Conservation (phyloP, 345 rosid species). For the Kernera saxatilis region DNA sequence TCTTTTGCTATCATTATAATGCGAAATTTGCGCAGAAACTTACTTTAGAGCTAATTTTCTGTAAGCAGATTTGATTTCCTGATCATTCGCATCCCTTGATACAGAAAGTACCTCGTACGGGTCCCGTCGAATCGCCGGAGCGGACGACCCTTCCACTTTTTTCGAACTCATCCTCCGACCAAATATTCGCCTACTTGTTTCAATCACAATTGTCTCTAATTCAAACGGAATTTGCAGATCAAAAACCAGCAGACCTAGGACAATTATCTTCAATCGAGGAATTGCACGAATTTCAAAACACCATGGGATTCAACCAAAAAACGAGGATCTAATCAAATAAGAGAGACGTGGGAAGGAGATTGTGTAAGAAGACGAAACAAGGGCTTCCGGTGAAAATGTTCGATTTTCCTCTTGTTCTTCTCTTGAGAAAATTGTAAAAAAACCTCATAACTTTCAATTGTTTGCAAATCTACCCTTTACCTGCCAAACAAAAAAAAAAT, state of each 20-base stretch:
- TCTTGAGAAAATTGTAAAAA: not conserved
- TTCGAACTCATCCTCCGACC: constrained; percentile 43
- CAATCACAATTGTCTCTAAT: not conserved
- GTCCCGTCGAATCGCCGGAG: constrained; percentile 64
- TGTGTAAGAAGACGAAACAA: constrained; percentile 3
- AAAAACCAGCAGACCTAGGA: not conserved
- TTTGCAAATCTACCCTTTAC: not conserved
- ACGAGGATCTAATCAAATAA: constrained; percentile 4
- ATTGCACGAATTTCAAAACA: not conserved
- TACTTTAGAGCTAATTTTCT: constrained; percentile 96
- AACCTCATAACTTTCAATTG: not conserved
- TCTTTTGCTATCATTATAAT: not conserved
- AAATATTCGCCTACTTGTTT: not conserved
- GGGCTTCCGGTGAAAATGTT: not conserved
- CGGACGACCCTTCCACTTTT: constrained; percentile 65
- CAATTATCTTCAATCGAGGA: not conserved
- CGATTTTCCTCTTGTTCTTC: not conserved
- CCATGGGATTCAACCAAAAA: not conserved
- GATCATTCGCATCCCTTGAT: constrained; percentile 80
- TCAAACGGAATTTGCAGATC: not conserved
- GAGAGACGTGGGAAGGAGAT: not conserved
- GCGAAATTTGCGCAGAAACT: constrained; percentile 7
- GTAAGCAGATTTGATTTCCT: constrained; percentile 93
- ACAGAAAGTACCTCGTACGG: constrained; percentile 92
- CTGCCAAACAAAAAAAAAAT: too few species aligned